Evolutionary conservation across 2,329 filamentous ascomycete genomes (phyloP), one percentile per base, ranked within the genome.

Genomic region (Pseudocercospora fuligena): DNA sequence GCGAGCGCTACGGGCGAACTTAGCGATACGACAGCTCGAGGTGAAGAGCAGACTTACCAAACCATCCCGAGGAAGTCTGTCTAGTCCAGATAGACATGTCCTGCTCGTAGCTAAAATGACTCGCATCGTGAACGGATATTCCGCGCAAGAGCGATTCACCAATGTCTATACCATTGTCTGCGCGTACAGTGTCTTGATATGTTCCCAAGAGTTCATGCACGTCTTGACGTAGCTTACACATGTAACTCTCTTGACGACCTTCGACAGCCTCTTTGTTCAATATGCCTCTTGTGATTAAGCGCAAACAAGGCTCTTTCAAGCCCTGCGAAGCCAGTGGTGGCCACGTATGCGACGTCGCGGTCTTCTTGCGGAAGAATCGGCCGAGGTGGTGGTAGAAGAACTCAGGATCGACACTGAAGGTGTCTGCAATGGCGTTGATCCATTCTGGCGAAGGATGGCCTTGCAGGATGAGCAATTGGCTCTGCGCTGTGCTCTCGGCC

Each of bases 311-410:
- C 31, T 63, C 61, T 58, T 33, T 14, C 12, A 58, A 12, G 9
- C 31, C 16, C 25, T 31, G 23, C 5, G 61, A 58, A n/a, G 53
- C 8, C 8, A 56, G 49, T 3, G 51, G 49, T 5, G 61, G 61
- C 47, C 49, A 63, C 2, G 62, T 53, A 31, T 33, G 27, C 3
- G 31, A 21, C 2, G 54, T 29, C 47, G 49, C 40, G 19, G 36
- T 12, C 27, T 31, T 7, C n/a, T 61, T 61, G 21, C 19, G 16
- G 7, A 23, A 47, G 36, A 25, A 61, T 3, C 19, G 12, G 33
- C 19, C 11, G 8, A 60, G 11, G 25, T 65, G 63, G 11, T 61
- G 63, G 31, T 54, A 21, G 57, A 65, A 56, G 31, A 65, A 65
- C 14, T 65, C 43, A 11, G 21, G 2, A 21, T 60, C 57, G 19